These are phyloP conservation scores for Arachnomyces sp. DNA, from an alignment of 2,329 filamentous ascomycete species.

Conservation along the genomic window DNA sequence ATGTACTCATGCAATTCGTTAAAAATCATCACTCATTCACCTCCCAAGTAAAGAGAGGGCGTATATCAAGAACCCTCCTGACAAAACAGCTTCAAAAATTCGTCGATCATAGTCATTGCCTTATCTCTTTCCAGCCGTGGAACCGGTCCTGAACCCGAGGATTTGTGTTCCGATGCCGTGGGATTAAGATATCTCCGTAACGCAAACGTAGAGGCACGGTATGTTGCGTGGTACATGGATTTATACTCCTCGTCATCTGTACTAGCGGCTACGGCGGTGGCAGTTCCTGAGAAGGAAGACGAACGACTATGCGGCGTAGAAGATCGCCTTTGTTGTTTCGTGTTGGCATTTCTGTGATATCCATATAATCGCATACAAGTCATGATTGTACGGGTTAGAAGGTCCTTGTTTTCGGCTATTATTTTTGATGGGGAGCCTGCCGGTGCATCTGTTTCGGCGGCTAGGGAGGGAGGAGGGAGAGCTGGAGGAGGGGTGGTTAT, in stretches of 20 bases:
- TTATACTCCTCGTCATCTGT: constrained; percentile 34
- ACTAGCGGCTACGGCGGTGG: constrained; percentile 10
- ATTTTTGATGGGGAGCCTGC: constrained; percentile 2
- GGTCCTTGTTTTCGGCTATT: constrained; percentile 31
- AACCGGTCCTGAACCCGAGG: constrained; percentile 11
- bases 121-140: constrained; percentile 28
- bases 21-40: no score
- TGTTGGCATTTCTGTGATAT: constrained; percentile 25
- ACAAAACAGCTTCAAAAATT: constrained; percentile 33
- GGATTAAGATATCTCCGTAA: constrained; percentile 31
- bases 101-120: constrained; percentile 35
- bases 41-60: constrained; percentile 1
- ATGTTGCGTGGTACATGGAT: constrained; percentile 36
- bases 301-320: no score
- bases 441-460: no score
- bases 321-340: constrained; percentile 9
- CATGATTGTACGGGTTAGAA: constrained; percentile 34
- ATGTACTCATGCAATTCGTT: no score
- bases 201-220: constrained; percentile 35
- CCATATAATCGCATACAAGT: constrained; percentile 38
- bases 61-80: constrained; percentile 23
- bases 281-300: not conserved
- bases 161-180: not conserved
- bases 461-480: not conserved
- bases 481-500: not conserved